Evolutionary conservation across 1,139 yeast genomes (phyloP).

Genomic region (Candida sp.): DNA sequence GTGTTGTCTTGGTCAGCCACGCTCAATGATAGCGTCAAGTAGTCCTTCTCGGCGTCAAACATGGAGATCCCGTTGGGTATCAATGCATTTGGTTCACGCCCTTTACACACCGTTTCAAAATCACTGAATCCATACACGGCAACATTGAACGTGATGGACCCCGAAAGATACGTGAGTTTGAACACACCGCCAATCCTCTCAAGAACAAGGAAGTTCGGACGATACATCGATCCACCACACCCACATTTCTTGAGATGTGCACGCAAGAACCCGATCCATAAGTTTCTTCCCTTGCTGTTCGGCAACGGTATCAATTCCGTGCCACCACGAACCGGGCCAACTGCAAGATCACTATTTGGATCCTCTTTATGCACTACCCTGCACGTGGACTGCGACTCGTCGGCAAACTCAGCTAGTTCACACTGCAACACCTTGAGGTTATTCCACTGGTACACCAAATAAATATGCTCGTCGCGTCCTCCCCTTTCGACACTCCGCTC

Average conservation of each 20-base stretch:
- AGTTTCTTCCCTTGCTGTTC: constrained; percentile 31
- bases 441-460: constrained; percentile 46
- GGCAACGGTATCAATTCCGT: constrained; percentile 50
- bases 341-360: constrained; percentile 18
- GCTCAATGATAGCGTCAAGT: constrained; percentile 35
- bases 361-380: constrained; percentile 20
- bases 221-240: constrained; percentile 50
- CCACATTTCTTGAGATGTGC: constrained; percentile 52
- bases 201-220: constrained; percentile 50
- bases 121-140: constrained; percentile 38
- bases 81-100: constrained; percentile 29
- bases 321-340: constrained; percentile 52
- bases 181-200: constrained; percentile 24
- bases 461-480: constrained; percentile 30
- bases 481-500: constrained; percentile 1
- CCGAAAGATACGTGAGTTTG: constrained; percentile 33
- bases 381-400: constrained; percentile 28
- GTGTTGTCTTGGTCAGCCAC: constrained; percentile 39
- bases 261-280: constrained; percentile 56
- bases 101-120: constrained; percentile 24
- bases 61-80: constrained; percentile 36
- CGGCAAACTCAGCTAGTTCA: constrained; percentile 44
- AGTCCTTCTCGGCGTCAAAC: constrained; percentile 21
- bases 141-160: constrained; percentile 38
- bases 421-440: constrained; percentile 52